Percentiles rank a stretch among this genome's conserved stretches.
Evolutionary conservation across 495 filamentous ascomycete genomes (phyloP).

Genomic region (Penicillium subrubescens): DNA sequence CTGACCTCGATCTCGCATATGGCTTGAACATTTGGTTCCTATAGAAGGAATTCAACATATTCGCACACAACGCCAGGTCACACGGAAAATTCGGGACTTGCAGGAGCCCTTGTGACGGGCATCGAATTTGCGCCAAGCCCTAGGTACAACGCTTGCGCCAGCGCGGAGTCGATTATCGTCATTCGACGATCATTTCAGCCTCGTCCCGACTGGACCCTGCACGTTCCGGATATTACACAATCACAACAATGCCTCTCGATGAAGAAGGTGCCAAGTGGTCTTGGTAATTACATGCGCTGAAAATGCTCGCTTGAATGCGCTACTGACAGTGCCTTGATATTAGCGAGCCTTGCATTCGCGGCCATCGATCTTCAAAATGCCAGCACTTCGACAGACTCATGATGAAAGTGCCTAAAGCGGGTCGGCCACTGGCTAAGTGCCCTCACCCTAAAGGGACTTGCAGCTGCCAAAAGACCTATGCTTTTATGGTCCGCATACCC

Average conservation of each 20-base stretch:
- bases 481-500: conserved; percentile 56
- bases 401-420: conserved; percentile 78
- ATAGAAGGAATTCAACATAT: background rate
- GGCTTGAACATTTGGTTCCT: background rate
- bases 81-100: background rate
- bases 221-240: background rate
- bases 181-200: conserved; percentile 6
- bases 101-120: background rate
- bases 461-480: conserved; percentile 53
- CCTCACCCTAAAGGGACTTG: conserved; percentile 69
- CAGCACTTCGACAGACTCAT: conserved; percentile 74
- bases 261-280: conserved; percentile 54
- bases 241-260: conserved; percentile 48
- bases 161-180: conserved; percentile 1
- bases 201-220: background rate
- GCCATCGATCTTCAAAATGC: conserved; percentile 85
- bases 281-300: conserved; percentile 37
- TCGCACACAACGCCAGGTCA: background rate
- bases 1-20: background rate
- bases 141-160: background rate
- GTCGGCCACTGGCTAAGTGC: conserved; percentile 74
- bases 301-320: background rate
- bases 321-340: conserved; percentile 12
- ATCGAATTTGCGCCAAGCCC: background rate
- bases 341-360: conserved; percentile 82